Conservation (phyloP, 257 asterid genomes). For the Leptodermis oblonga region DNA sequence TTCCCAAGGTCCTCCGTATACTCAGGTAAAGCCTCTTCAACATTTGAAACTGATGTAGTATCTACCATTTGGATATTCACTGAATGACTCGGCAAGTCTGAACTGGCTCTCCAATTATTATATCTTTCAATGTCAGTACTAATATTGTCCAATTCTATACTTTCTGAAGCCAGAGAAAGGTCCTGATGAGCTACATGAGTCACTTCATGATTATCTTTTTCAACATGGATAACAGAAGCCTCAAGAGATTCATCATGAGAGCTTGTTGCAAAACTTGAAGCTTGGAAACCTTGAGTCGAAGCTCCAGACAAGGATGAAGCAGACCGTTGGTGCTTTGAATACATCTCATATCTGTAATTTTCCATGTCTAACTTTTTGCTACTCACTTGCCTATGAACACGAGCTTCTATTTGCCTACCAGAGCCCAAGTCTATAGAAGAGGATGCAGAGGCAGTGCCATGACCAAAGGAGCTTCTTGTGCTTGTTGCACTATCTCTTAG, state of each 20-base stretch:
- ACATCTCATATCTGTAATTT: constrained; percentile 48
- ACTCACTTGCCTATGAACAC: constrained; percentile 58
- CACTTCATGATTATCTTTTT: constrained; percentile 33
- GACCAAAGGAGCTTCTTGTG: constrained; percentile 74
- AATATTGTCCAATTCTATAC: constrained; percentile 40
- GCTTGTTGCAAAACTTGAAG: constrained; percentile 43
- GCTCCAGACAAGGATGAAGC: constrained; percentile 72
- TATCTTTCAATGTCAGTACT: constrained; percentile 47
- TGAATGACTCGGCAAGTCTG: constrained; percentile 37
- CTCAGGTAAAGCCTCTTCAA: constrained; percentile 45
- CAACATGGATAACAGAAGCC: constrained; percentile 29
- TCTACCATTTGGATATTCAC: constrained; percentile 33
- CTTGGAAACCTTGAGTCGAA: constrained; percentile 51
- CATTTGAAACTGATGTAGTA: constrained; percentile 27
- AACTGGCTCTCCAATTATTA: constrained; percentile 27
- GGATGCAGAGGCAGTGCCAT: constrained; percentile 65
- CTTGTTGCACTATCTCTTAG: constrained; percentile 63
- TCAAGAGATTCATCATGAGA: constrained; percentile 48
- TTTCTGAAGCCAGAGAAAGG: constrained; percentile 39
- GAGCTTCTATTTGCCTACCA: constrained; percentile 47
- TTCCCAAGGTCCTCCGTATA: constrained; percentile 30
- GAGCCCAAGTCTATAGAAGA: constrained; percentile 84
- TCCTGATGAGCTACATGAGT: constrained; percentile 33
- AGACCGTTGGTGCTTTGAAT: constrained; percentile 62
- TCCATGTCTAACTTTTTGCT: constrained; percentile 64